Conservation (phyloP, 176 grass and related monocot genomes). For the Cenchrus fungigraminus region DNA sequence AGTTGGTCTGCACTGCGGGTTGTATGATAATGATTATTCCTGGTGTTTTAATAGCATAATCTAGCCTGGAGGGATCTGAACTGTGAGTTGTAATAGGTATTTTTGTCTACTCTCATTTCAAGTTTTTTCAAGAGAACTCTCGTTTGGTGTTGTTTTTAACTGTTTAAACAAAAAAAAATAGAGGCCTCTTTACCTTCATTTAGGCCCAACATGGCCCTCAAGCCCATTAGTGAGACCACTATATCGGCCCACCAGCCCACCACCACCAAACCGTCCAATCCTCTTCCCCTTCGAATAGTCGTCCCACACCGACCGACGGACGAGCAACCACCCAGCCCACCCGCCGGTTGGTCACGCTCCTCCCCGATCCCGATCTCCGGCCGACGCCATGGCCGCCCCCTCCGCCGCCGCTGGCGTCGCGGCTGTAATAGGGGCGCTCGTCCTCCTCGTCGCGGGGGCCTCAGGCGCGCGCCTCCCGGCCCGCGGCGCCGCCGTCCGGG, state of each 20-base stretch:
- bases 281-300: background rate
- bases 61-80: too few relatives aligned
- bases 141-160: too few relatives aligned
- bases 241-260: background rate
- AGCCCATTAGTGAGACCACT: too few relatives aligned
- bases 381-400: slow-evolving; percentile 35
- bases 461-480: slow-evolving; percentile 38
- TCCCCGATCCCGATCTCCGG: slow-evolving; percentile 51
- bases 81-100: too few relatives aligned
- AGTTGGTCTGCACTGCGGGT: too few relatives aligned
- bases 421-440: background rate
- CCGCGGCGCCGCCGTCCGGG: slow-evolving; percentile 2
- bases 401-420: background rate
- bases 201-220: too few relatives aligned
- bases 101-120: too few relatives aligned
- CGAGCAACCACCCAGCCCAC: slow-evolving; percentile 24
- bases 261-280: background rate
- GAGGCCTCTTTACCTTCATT: too few relatives aligned
- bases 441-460: background rate
- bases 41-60: too few relatives aligned
- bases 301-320: slow-evolving; percentile 21
- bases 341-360: slow-evolving; percentile 40
- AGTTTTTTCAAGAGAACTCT: too few relatives aligned
- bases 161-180: too few relatives aligned
- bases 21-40: too few relatives aligned